These are phyloP conservation scores for Hygrophoropsis aurantiaca DNA, from an alignment of 768 basidiomycete genomes.

Conservation along the genomic window DNA sequence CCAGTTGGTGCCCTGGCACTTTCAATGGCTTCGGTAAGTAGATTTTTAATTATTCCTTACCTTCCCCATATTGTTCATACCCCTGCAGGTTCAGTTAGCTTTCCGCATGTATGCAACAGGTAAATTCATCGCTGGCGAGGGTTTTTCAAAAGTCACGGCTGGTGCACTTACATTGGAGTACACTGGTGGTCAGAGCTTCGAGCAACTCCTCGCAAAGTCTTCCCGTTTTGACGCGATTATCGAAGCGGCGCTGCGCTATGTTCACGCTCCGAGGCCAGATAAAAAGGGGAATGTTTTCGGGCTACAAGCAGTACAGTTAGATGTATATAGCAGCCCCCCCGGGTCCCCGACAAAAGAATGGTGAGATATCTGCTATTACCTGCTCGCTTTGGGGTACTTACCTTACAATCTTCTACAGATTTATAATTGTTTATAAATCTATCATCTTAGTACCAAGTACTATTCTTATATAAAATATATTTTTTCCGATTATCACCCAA, in stretches of 20 bases:
- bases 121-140: not conserved
- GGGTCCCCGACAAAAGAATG: not conserved
- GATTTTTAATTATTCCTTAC: too few relatives aligned
- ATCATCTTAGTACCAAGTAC: too few relatives aligned
- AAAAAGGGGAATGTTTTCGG: not conserved
- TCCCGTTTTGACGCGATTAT: not conserved
- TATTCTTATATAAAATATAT: too few relatives aligned
- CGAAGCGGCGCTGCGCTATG: not conserved
- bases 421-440: too few relatives aligned
- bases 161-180: not conserved
- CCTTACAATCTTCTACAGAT: too few relatives aligned
- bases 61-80: too few relatives aligned
- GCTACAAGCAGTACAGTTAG: not conserved
- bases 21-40: not conserved
- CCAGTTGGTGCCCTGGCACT: not conserved
- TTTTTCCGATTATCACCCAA: too few relatives aligned
- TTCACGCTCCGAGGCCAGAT: not conserved
- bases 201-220: not conserved
- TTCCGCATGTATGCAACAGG: not conserved
- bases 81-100: not conserved
- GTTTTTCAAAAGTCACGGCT: not conserved
- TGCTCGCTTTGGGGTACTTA: too few relatives aligned
- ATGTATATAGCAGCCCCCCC: not conserved
- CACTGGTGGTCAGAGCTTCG: not conserved
- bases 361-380: too few relatives aligned